Evolutionary conservation across 1,139 yeast genomes (phyloP).

Genomic region (Yamadazyma diddensiae): DNA sequence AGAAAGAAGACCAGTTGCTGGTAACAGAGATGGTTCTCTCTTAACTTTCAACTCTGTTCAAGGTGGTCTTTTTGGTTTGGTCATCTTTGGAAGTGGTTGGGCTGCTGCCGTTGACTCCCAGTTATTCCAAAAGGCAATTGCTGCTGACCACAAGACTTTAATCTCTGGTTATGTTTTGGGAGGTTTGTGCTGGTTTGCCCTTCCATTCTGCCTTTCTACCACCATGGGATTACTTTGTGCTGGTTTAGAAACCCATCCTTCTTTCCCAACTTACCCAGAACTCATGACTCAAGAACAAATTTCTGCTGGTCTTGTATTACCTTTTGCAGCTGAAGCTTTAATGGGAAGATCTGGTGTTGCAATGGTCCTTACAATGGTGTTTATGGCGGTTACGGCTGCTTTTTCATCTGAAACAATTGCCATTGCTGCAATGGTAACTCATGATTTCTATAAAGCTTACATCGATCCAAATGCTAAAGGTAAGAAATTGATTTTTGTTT

Average conservation of each 20-base stretch:
- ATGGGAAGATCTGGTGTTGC: conserved; percentile 36
- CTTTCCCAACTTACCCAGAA: conserved; percentile 25
- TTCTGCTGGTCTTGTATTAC: conserved; percentile 23
- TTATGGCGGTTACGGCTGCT: conserved; percentile 41
- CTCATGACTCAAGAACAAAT: conserved; percentile 15
- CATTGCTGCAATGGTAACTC: conserved; percentile 33
- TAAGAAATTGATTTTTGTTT: conserved; percentile 25
- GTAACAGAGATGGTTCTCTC: conserved; percentile 45
- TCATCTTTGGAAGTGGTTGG: conserved; percentile 16
- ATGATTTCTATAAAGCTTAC: conserved; percentile 34
- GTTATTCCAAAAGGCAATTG: conserved; percentile 42
- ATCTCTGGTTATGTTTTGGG: conserved; percentile 36
- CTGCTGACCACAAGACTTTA: conserved; percentile 33
- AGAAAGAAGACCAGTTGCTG: conserved; percentile 35
- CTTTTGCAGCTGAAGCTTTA: conserved; percentile 23
- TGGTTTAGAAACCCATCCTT: conserved; percentile 27
- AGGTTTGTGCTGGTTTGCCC: conserved; percentile 38
- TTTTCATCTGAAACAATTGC: conserved; percentile 39
- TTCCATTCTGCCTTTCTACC: conserved; percentile 38
- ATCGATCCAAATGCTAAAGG: conserved; percentile 35
- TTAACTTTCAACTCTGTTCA: conserved; percentile 44
- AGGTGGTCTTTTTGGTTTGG: conserved; percentile 34
- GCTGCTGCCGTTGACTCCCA: conserved; percentile 40
- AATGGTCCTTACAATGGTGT: conserved; percentile 32
- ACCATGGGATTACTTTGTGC: conserved; percentile 35